Evolutionary conservation across 768 basidiomycete genomes (phyloP).

Genomic region (Cyclocybe aegerita): DNA sequence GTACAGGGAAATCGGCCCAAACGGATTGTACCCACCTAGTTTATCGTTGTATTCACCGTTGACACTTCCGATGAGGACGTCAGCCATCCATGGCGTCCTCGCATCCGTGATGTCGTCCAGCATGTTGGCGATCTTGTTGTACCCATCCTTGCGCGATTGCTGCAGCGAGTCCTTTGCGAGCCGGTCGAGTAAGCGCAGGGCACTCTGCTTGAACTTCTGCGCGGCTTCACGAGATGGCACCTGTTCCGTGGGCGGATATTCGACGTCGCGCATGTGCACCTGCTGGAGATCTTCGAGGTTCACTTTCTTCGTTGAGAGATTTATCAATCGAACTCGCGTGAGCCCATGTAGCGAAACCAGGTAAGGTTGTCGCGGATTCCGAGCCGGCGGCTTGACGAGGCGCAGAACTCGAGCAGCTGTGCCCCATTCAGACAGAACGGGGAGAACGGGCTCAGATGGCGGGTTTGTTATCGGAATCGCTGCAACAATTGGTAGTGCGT

Average conservation of each 20-base stretch:
- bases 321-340: conserved; percentile 58
- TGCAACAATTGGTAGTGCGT: conserved; percentile 38
- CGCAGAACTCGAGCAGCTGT: conserved; percentile 72
- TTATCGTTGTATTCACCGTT: conserved; percentile 70
- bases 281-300: conserved; percentile 24
- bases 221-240: conserved; percentile 54
- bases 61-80: conserved; percentile 67
- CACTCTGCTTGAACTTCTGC: conserved; percentile 68
- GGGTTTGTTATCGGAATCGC: conserved; percentile 46
- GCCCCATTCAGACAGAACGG: conserved; percentile 50
- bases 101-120: conserved; percentile 69
- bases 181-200: conserved; percentile 65
- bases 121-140: conserved; percentile 67
- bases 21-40: conserved; percentile 43
- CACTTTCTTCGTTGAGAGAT: conserved; percentile 23
- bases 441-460: conserved; percentile 18
- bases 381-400: conserved; percentile 59
- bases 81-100: conserved; percentile 72
- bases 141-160: conserved; percentile 61
- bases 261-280: conserved; percentile 42
- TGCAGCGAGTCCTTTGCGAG: conserved; percentile 50
- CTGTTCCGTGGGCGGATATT: conserved; percentile 45
- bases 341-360: conserved; percentile 73
- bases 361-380: conserved; percentile 59
- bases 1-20: no score